These are phyloP conservation scores for Entomortierella chlamydospora DNA, from an alignment of 192 early-diverging fungal species.

Conservation along the genomic window DNA sequence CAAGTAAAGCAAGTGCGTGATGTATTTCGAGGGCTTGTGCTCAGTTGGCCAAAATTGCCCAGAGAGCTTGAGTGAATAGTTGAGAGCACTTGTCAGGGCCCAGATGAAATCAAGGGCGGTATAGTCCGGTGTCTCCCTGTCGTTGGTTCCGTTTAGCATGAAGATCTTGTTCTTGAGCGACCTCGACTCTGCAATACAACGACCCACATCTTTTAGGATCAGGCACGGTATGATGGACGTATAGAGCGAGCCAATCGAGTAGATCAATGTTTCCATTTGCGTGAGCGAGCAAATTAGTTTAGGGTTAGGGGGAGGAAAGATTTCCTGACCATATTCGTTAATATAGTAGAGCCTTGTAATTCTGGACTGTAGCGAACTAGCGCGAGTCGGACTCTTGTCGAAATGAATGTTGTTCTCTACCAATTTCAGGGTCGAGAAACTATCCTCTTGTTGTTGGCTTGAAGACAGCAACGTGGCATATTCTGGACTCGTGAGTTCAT, in stretches of 20 bases:
- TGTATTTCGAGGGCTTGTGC: constrained; percentile 51
- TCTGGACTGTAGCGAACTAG: constrained; percentile 44
- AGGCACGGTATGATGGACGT: constrained; percentile 80
- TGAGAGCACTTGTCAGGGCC: constrained; percentile 74
- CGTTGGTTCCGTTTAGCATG: constrained; percentile 75
- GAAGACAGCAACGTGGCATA: constrained; percentile 29
- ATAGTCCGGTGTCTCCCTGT: constrained; percentile 76
- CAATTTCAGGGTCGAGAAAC: constrained; percentile 45
- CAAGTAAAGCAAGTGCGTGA: constrained; percentile 65
- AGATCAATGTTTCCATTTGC: constrained; percentile 68
- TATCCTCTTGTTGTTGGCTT: constrained; percentile 36
- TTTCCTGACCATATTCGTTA: constrained; percentile 78
- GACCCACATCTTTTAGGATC: constrained; percentile 74
- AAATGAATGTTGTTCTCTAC: constrained; percentile 49
- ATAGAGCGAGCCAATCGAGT: constrained; percentile 80
- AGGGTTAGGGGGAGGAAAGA: constrained; percentile 72
- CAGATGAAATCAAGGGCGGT: constrained; percentile 78
- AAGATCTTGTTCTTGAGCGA: constrained; percentile 71
- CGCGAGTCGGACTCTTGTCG: constrained; percentile 30
- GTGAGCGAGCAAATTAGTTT: constrained; percentile 63
- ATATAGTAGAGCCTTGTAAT: constrained; percentile 79
- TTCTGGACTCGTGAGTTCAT: constrained; percentile 42
- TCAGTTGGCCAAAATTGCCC: constrained; percentile 51
- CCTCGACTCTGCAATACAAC: constrained; percentile 65
- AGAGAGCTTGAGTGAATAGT: constrained; percentile 54